Percentiles rank a stretch among this genome's conserved stretches.
phyloP scores from a whole-genome alignment of 208 protist species.

The Crithidia brevicula region DNA sequence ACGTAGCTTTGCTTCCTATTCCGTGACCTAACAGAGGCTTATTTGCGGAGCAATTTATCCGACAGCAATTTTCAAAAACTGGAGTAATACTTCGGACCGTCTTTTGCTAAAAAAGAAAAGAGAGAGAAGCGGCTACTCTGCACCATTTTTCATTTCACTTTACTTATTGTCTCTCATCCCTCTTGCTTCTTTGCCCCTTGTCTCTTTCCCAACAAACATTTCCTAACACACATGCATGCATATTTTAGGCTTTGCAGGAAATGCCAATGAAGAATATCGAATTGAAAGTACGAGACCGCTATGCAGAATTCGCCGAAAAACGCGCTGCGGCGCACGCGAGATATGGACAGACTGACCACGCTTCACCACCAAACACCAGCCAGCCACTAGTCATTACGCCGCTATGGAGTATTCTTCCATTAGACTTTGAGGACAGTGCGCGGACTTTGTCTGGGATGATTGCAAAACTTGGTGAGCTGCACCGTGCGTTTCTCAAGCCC shows the following conservation, averaged over 20 bases:
- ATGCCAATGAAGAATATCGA: slow-evolving; percentile 3
- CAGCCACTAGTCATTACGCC: slow-evolving; percentile 14
- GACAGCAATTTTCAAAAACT: no score
- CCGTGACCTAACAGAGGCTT: no score
- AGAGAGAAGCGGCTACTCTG: no score
- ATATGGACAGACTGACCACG: background rate
- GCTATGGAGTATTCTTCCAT: slow-evolving; percentile 27
- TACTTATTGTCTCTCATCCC: background rate
- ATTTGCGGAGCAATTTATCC: no score
- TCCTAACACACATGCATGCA: no score
- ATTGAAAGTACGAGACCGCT: slow-evolving; percentile 35
- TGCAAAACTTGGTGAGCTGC: slow-evolving; percentile 43
- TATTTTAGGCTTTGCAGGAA: no score
- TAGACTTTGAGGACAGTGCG: slow-evolving; percentile 28
- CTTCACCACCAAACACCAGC: background rate
- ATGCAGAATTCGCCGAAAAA: slow-evolving; percentile 32
- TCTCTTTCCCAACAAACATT: background rate
- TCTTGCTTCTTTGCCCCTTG: slow-evolving; percentile 4
- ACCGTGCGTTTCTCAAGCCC: slow-evolving; percentile 52
- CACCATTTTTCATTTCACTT: no score
- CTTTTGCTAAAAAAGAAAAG: no score
- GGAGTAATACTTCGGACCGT: no score
- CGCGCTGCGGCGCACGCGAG: slow-evolving; percentile 10
- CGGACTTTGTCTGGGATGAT: slow-evolving; percentile 25
- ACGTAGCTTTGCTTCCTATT: no score